A percentile compares a stretch with the other conserved stretches of the same genome.
Conservation (phyloP, 2,329 filamentous ascomycete species). For the Thielaviopsis euricoi region DNA sequence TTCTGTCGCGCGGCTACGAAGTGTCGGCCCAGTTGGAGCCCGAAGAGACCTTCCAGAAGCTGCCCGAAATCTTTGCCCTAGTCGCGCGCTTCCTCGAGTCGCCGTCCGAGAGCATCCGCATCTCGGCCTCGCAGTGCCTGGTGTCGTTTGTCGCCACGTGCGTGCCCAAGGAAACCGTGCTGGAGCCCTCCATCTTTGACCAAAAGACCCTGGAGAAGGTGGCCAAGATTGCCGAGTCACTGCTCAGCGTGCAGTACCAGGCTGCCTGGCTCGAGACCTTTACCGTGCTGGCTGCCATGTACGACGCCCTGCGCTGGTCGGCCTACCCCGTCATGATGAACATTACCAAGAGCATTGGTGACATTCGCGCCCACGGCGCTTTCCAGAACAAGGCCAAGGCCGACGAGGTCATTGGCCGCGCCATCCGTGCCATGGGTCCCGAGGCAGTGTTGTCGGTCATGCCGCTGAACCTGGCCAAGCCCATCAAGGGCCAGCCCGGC, state of each 20-base stretch:
- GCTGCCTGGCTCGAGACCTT: constrained; percentile 91
- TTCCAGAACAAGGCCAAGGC: constrained; percentile 92
- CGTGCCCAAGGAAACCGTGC: constrained; percentile 63
- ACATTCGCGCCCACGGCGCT: constrained; percentile 71
- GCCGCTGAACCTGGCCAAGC: constrained; percentile 69
- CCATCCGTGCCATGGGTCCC: constrained; percentile 78
- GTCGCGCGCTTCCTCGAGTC: constrained; percentile 71
- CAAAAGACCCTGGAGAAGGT: constrained; percentile 79
- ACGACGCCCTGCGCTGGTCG: constrained; percentile 73
- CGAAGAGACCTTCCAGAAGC: constrained; percentile 78
- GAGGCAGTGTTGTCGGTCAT: constrained; percentile 67
- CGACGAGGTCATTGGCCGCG: constrained; percentile 75
- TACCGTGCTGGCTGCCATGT: constrained; percentile 71
- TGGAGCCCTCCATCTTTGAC: constrained; percentile 83
- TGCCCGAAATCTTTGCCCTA: constrained; percentile 70
- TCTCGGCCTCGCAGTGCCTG: constrained; percentile 87
- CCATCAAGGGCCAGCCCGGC: constrained; percentile 61
- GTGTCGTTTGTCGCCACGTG: constrained; percentile 88
- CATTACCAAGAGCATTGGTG: constrained; percentile 65
- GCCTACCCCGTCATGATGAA: constrained; percentile 62
- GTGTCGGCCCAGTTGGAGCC: constrained; percentile 78
- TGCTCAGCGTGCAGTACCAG: constrained; percentile 84
- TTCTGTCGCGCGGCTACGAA: constrained; percentile 85
- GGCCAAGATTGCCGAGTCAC: constrained; percentile 51
- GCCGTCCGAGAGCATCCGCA: constrained; percentile 77